Percentiles rank a stretch among this genome's conserved stretches.
These are phyloP conservation scores for Pleurozium schreberi DNA, from an alignment of 225 moss, liverwort and hornwort genomes.

Conservation along the genomic window DNA sequence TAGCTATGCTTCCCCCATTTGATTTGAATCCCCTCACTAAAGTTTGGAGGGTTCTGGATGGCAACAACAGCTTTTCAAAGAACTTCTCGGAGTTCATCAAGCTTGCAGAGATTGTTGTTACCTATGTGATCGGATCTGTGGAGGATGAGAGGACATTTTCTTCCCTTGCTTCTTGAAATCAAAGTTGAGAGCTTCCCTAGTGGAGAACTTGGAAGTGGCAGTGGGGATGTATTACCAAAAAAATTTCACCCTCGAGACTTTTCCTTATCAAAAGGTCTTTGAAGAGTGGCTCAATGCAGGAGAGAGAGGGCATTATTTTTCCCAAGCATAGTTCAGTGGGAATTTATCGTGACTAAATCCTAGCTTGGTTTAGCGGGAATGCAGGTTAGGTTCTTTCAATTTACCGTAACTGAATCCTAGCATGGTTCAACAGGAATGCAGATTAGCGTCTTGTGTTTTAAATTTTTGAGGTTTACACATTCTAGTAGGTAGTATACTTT, in stretches of 20 bases:
- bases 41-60: background rate
- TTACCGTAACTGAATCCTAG: too few relatives aligned
- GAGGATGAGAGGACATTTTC: background rate
- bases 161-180: background rate
- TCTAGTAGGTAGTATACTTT: too few relatives aligned
- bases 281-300: fast-evolving
- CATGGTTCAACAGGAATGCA: background rate
- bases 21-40: background rate
- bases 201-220: background rate
- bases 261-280: background rate
- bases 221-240: background rate
- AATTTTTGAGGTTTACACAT: background rate
- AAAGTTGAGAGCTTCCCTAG: fast-evolving
- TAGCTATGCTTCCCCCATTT: background rate
- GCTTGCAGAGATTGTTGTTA: fast-evolving
- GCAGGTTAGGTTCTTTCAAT: background rate
- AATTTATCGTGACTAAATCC: background rate
- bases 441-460: background rate
- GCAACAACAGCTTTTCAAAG: fast-evolving
- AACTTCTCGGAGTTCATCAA: fast-evolving
- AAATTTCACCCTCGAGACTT: background rate
- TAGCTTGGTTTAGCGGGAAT: background rate
- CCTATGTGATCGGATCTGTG: fast-evolving
- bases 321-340: background rate
- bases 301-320: background rate